Percentiles rank a stretch among this genome's conserved stretches.
Evolutionary conservation across 2,329 filamentous ascomycete genomes (phyloP).

Genomic region (Ceratocystis cubensis): DNA sequence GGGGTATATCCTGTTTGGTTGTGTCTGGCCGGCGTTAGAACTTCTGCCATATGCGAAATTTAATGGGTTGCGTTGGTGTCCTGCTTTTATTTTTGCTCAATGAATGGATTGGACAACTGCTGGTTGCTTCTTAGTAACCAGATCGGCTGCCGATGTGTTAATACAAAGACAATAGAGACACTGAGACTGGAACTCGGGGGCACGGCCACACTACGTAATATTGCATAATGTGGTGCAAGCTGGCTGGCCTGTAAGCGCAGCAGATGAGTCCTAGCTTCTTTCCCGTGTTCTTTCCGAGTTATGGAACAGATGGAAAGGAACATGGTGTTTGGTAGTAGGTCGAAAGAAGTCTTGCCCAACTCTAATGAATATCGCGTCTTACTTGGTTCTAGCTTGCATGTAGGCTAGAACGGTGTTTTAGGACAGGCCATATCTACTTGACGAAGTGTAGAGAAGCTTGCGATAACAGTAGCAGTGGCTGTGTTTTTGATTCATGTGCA

Average conservation of each 20-base stretch:
- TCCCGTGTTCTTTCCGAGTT: background rate
- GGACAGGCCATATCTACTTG: background rate
- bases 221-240: background rate
- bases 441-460: background rate
- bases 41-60: no score
- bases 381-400: background rate
- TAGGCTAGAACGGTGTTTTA: background rate
- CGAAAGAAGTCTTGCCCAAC: background rate
- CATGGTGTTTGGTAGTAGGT: background rate
- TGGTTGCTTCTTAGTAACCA: no score
- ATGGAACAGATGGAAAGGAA: background rate
- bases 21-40: no score
- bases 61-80: no score
- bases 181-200: background rate
- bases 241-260: background rate
- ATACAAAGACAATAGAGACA: background rate
- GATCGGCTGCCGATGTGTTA: background rate
- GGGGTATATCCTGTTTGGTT: no score
- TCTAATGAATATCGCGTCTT: background rate
- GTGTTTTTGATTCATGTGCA: no score
- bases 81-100: no score
- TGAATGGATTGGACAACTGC: no score
- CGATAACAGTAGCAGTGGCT: no score
- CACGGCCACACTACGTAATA: no score
- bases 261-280: background rate